Conservation (phyloP, 2,329 filamentous ascomycete species). For the Thielaviopsis musarum region DNA sequence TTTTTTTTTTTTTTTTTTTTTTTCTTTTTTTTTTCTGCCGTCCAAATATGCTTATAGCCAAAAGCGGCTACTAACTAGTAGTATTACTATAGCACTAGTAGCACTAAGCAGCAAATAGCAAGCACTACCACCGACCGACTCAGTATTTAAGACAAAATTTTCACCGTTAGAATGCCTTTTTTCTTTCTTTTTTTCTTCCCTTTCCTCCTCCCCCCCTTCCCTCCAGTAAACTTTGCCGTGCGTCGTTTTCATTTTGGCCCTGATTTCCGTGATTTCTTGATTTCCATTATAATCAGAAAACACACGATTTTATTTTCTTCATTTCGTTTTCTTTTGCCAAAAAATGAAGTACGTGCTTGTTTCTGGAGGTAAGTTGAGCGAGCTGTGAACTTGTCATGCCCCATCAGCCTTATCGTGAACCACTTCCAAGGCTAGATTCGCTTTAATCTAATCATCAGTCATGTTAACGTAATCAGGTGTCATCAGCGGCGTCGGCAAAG, state of each 20-base stretch:
- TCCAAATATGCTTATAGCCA: too few species aligned
- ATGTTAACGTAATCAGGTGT: constrained; percentile 18
- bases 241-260: constrained; percentile 4
- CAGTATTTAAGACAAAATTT: constrained; percentile 4
- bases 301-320: too few species aligned
- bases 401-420: too few species aligned
- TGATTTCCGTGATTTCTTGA: too few species aligned
- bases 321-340: not conserved
- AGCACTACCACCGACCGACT: too few species aligned
- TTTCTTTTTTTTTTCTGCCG: too few species aligned
- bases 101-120: too few species aligned
- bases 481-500: constrained; percentile 32
- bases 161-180: not conserved
- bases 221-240: constrained; percentile 11
- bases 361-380: constrained; percentile 43
- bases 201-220: constrained; percentile 11
- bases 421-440: too few species aligned
- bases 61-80: too few species aligned
- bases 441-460: too few species aligned
- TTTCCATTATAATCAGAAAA: too few species aligned
- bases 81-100: not conserved
- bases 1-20: too few species aligned
- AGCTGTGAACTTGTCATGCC: not conserved
- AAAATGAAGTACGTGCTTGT: constrained; percentile 70
- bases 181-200: constrained; percentile 5